Percentiles rank a stretch among this genome's conserved stretches.
Evolutionary conservation across 345 rosid species (phyloP).

Genomic region (Anacardium occidentale): DNA sequence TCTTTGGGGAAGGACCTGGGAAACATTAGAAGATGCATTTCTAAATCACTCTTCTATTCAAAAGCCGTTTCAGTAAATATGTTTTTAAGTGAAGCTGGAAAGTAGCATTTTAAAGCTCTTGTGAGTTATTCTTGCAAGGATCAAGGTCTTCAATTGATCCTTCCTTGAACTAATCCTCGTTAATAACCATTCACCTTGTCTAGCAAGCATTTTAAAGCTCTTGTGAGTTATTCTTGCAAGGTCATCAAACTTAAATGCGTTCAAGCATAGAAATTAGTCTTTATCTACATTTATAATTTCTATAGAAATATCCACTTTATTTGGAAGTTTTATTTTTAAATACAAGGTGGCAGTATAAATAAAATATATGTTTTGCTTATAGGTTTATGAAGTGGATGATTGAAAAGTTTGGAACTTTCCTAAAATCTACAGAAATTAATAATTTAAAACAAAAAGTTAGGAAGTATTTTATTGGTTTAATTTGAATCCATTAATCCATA

Average conservation of each 20-base stretch:
- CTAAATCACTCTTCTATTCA: no score
- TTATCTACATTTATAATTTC: background rate
- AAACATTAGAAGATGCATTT: no score
- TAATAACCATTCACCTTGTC: background rate
- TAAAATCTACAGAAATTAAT: background rate
- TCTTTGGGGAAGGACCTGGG: no score
- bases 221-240: background rate
- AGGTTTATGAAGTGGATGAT: background rate
- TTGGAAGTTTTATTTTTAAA: background rate
- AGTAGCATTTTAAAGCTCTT: background rate
- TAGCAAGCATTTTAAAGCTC: background rate
- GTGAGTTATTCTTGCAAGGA: background rate
- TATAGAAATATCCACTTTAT: background rate
- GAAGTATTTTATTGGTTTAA: background rate
- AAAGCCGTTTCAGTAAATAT: no score
- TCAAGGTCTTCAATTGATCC: background rate
- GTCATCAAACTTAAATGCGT: no score
- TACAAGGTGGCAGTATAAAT: background rate
- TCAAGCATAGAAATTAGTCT: background rate
- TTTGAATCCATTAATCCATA: no score
- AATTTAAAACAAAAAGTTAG: background rate
- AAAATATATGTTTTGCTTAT: background rate
- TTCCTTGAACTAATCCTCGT: background rate
- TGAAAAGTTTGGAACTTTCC: constrained; percentile 1
- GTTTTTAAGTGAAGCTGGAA: no score